phyloP scores from a whole-genome alignment of 148 eudicot species.

The Fagopyrum esculentum region DNA sequence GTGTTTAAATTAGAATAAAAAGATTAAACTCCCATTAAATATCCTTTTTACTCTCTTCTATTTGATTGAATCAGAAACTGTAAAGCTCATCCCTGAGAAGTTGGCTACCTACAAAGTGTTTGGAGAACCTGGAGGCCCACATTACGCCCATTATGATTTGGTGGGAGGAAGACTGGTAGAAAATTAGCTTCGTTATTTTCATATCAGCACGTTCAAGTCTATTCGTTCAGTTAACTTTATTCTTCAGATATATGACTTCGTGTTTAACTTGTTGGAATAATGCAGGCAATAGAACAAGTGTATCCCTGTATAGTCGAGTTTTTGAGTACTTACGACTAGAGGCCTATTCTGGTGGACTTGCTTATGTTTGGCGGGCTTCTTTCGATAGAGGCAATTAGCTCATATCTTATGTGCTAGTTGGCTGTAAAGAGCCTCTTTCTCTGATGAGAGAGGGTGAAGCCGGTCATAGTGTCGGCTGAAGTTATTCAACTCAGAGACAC shows the following conservation, averaged over 20 bases:
- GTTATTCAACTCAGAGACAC: not conserved
- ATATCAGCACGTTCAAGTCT: not conserved
- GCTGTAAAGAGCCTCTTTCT: not conserved
- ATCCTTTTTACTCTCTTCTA: not conserved
- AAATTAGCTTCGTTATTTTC: conserved; percentile 8
- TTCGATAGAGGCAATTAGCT: not conserved
- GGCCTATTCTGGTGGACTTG: not conserved
- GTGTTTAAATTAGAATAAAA: not conserved
- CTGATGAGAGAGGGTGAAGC: not conserved
- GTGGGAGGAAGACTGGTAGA: conserved; percentile 82
- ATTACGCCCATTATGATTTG: conserved; percentile 96
- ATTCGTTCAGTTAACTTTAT: not conserved
- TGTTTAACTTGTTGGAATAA: conserved; percentile 12
- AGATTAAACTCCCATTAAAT: not conserved
- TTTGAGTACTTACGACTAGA: conserved; percentile 49
- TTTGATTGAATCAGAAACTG: conserved; percentile 56
- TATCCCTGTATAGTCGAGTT: conserved; percentile 77
- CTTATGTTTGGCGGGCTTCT: not conserved
- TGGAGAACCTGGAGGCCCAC: conserved; percentile 83
- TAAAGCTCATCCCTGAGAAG: conserved; percentile 60
- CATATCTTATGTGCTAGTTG: not conserved
- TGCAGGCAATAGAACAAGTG: conserved; percentile 83
- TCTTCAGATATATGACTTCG: not conserved
- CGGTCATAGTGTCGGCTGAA: not conserved
- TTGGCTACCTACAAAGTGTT: conserved; percentile 74